phyloP scores from a whole-genome alignment of 768 basidiomycete genomes.

The Tulasnella sp. region DNA sequence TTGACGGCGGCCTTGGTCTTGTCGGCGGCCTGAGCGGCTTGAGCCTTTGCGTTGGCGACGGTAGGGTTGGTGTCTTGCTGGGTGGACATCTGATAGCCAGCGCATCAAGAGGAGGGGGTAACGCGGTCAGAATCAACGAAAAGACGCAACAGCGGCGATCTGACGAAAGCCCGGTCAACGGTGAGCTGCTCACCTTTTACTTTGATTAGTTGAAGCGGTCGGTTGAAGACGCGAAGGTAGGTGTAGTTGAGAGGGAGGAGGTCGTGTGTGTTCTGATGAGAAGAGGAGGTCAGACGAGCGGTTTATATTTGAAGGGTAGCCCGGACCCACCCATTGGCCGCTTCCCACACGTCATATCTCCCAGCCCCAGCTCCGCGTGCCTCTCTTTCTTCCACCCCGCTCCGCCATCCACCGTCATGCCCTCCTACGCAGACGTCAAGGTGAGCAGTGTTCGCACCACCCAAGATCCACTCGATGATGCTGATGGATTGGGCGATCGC shows the following conservation, averaged over 20 bases:
- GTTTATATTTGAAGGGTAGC: too few species aligned
- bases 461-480: background rate
- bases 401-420: background rate
- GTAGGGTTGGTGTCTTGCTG: conserved; percentile 21
- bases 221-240: background rate
- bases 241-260: background rate
- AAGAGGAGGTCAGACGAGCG: background rate
- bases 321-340: too few species aligned
- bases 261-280: background rate
- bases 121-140: background rate
- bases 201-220: background rate
- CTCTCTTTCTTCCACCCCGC: background rate
- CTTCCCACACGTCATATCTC: too few species aligned
- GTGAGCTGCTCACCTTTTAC: background rate
- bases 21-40: conserved; percentile 54
- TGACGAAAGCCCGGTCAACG: background rate
- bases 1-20: background rate
- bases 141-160: background rate
- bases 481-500: background rate
- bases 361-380: background rate
- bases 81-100: conserved; percentile 18
- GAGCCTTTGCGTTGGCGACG: conserved; percentile 48
- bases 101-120: background rate
- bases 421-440: conserved; percentile 32
- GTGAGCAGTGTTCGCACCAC: conserved; percentile 22